Base-by-base conservation (phyloP, 1,139 yeast genomes). In the Hemisphaericaspora xylanilytica region DNA sequence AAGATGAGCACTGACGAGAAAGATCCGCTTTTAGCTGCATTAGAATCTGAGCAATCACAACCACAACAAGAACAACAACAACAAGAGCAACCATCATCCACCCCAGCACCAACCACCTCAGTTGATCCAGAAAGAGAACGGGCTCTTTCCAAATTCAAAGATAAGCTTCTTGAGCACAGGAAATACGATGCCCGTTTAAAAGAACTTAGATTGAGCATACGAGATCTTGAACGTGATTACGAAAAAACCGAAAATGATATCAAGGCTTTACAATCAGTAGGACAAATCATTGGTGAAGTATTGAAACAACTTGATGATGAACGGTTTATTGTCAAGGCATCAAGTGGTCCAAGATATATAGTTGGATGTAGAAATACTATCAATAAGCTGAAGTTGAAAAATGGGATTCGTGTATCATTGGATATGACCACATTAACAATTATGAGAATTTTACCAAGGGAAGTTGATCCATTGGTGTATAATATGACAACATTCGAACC, bases 401-500 rank as follows among this genome's bases (percentile, higher is more conserved):
- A 90, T 62, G 98, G 98, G 35, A 92, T 90, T 15, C 78, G 99
- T 56, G 99, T 94, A 36, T 92, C 97, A 14, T 74, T 94, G 50
- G 99, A 94, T 63, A 94, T 94, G 87, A 94, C 98, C 13, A 94
- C 99, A 1, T 75, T 94, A 52, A 94, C 99, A 13, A 92, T 94
- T 48, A 94, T 94, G 99, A 79, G 98, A 56, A 84, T 94, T 38
- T 75, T 94, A 55, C 98, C 99, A 20, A 80, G 99, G 55, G 99
- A 94, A 63, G 97, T 95, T 36, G 98, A 94, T 64, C 99, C 99
- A 16, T 75, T 92, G 60, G 98, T 94, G 46, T 94, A 92, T 66
- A 94, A 92, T 65, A 94, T 94, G 99, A 92, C 98, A 5, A 84
- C 95, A 2, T 89, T 92, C 58, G 96, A 90, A 63, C 97, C 96